Percentiles rank a stretch among this genome's conserved stretches.
phyloP scores from a whole-genome alignment of 2,329 filamentous ascomycete genomes.

The Fusarium multiceps region DNA sequence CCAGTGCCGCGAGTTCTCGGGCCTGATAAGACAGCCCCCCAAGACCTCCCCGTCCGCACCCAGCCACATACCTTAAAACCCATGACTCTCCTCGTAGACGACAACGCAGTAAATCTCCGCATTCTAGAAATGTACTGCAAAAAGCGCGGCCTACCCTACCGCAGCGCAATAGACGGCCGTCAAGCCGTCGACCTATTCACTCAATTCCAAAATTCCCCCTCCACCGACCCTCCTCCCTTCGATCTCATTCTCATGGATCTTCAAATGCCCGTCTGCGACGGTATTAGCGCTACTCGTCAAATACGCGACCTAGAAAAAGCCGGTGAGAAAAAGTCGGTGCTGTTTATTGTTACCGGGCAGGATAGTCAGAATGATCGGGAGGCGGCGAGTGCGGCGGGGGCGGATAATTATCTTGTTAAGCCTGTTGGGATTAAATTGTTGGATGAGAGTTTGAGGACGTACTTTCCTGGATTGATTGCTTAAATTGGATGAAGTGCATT shows the following conservation, averaged over 20 bases:
- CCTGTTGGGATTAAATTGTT: constrained; percentile 39
- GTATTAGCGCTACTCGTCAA: constrained; percentile 43
- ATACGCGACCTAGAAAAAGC: constrained; percentile 42
- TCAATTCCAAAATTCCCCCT: constrained; percentile 26
- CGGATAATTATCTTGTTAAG: constrained; percentile 44
- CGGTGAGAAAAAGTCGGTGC: constrained; percentile 14
- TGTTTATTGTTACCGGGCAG: constrained; percentile 47
- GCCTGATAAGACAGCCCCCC: not conserved
- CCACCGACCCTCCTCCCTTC: constrained; percentile 8
- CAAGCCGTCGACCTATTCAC: constrained; percentile 54
- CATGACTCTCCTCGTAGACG: constrained; percentile 57
- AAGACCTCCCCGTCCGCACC: not conserved
- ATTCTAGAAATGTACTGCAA: constrained; percentile 61
- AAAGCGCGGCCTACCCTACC: constrained; percentile 55
- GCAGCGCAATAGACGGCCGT: constrained; percentile 56
- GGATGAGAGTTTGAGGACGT: constrained; percentile 24
- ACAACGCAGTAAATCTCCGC: constrained; percentile 61
- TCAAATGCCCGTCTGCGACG: constrained; percentile 48
- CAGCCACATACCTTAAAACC: constrained; percentile 26
- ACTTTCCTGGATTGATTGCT: constrained; percentile 32
- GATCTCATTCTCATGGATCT: constrained; percentile 47
- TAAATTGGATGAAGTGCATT: not conserved
- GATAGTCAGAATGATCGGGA: constrained; percentile 40
- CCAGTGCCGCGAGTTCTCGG: not conserved
- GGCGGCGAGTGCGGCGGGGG: constrained; percentile 33